Base-by-base conservation (phyloP, 1,139 yeast genomes). In the Hyphopichia burtonii region DNA sequence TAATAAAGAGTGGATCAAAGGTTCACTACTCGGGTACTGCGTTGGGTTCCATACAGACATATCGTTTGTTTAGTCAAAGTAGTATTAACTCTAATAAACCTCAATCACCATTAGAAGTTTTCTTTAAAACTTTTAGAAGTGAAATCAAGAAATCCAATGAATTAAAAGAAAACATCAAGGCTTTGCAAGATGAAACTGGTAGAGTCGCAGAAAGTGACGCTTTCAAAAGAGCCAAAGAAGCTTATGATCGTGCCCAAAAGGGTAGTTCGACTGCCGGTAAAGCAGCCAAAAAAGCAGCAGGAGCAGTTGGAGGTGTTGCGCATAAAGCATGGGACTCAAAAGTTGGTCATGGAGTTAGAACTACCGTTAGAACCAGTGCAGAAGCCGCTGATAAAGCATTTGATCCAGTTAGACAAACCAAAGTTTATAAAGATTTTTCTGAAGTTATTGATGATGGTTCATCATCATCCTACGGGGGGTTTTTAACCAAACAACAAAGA, bases 281-380 rank as follows among this genome's bases (percentile, higher is more conserved):
- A 60, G 87, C 90, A 36, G 80, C 90, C 44, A 80, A 82, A 54
- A 87, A 87, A 66, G 93, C 98, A 2, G 97, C 98, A n/a, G 89
- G 86, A 56, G 94, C 84, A 30, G 89, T 93, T 25, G 99, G 97
- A 42, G 84, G 79, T 43, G 95, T 83, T 36, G 99, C 97, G 3
- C 76, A 79, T 37, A 84, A 84, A 48, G 97, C 98, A 0, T 94
- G 99, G 99, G 97, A 94, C 48, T 89, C 97, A 2, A 90, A 93
- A 28, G 87, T 93, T 38, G 93, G 96, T 49, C 83, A 85, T 64
- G 86, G 84, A 40, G 93, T 96, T 15, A 80, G 99, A 59, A 76
- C 82, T 34, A 89, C 90, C 0, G 94, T 90, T 12, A 78, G 77
- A 49, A 78, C 79, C 42, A 82, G 97, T 10, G 96, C 95, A 2